A percentile compares a stretch with the other conserved stretches of the same genome.
These are phyloP conservation scores for Populus deltoides DNA, from an alignment of 345 rosid genomes.

Conservation along the genomic window DNA sequence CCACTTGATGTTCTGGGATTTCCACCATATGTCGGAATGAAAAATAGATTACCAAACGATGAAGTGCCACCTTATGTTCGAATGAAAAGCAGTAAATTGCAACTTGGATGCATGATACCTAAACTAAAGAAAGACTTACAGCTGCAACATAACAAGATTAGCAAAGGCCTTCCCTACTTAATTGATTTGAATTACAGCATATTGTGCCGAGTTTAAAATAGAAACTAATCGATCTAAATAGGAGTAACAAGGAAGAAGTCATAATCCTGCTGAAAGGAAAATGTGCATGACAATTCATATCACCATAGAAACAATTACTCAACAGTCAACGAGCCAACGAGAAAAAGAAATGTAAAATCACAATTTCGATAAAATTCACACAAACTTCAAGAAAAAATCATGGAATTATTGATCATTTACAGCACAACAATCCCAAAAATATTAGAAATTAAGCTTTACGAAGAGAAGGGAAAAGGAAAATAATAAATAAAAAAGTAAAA, in stretches of 20 bases:
- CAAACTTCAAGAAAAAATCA: not conserved
- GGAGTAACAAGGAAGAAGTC: not conserved
- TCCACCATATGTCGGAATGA: not conserved
- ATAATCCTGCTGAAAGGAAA: not conserved
- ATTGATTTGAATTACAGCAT: not conserved
- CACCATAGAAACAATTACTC: not conserved
- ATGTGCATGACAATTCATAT: not conserved
- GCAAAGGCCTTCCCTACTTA: not conserved
- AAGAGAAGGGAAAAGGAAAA: not conserved
- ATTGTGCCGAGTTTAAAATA: not conserved
- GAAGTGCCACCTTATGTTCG: not conserved
- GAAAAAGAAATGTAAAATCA: not conserved
- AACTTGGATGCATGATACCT: not conserved
- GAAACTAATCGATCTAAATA: slow-evolving; percentile 4
- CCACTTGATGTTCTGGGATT: not conserved
- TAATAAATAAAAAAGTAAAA: not conserved
- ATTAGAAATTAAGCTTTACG: not conserved
- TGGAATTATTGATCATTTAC: not conserved
- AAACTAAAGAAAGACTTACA: not conserved
- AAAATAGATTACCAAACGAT: not conserved
- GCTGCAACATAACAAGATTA: not conserved
- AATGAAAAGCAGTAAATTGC: slow-evolving; percentile 28
- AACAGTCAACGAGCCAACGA: slow-evolving; percentile 1
- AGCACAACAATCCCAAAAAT: not conserved
- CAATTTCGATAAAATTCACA: not conserved